Conservation (phyloP, 202 grass and related monocot species). For the Miscanthus sacchariflorus region DNA sequence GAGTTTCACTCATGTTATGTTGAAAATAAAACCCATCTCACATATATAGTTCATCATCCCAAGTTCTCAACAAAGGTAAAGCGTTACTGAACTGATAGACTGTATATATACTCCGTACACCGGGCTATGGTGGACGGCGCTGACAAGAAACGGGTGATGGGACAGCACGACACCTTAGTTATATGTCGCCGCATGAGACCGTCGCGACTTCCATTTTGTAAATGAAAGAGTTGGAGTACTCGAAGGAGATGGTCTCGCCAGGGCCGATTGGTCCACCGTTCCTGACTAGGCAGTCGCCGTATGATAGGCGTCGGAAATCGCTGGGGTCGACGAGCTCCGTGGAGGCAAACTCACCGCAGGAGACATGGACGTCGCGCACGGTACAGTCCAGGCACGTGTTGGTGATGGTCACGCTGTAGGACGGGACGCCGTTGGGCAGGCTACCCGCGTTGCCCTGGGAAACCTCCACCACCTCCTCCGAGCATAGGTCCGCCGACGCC, state of each 20-base stretch:
- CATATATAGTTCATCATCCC: background rate
- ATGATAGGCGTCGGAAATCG: constrained; percentile 27
- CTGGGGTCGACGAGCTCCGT: constrained; percentile 46
- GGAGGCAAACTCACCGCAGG: constrained; percentile 54
- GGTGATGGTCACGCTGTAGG: constrained; percentile 41
- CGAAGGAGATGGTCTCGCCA: constrained; percentile 57
- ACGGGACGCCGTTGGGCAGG: background rate
- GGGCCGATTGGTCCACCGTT: constrained; percentile 47
- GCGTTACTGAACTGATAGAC: background rate
- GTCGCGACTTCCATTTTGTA: constrained; percentile 55
- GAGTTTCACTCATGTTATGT: background rate
- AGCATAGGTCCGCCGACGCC: constrained; percentile 1
- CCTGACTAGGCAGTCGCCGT: constrained; percentile 72
- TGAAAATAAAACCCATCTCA: background rate
- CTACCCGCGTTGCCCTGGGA: background rate
- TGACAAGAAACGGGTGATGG: background rate
- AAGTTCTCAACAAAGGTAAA: background rate
- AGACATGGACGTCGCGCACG: constrained; percentile 42
- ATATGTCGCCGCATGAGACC: constrained; percentile 33
- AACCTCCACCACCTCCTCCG: constrained; percentile 22
- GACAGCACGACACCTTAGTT: background rate
- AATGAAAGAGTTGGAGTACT: constrained; percentile 65
- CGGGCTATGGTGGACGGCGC: no score
- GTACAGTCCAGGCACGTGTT: constrained; percentile 35
- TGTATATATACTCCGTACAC: no score